Percentiles rank a stretch among this genome's conserved stretches.
These are phyloP conservation scores for Didymella arachidicola DNA, from an alignment of 2,329 filamentous ascomycete species.

Conservation along the genomic window DNA sequence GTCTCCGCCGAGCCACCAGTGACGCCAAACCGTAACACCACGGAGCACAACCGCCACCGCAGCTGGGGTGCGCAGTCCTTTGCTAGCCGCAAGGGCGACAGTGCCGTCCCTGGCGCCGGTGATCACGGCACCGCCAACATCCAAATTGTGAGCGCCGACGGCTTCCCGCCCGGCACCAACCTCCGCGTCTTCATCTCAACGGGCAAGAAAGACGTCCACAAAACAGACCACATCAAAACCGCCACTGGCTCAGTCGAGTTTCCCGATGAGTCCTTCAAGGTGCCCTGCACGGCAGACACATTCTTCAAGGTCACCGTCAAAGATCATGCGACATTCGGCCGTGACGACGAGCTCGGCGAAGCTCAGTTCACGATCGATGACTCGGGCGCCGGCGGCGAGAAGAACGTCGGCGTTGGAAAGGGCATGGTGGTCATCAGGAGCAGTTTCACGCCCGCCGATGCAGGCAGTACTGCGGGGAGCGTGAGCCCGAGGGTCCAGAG, in stretches of 20 bases:
- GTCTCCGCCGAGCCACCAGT: conserved; percentile 16
- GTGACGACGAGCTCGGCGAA: conserved; percentile 84
- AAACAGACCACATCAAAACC: conserved; percentile 89
- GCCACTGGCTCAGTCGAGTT: conserved; percentile 65
- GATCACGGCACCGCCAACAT: conserved; percentile 81
- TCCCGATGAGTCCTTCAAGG: conserved; percentile 75
- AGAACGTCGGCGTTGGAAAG: conserved; percentile 75
- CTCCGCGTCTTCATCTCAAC: conserved; percentile 79
- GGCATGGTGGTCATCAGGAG: conserved; percentile 78
- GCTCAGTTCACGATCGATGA: conserved; percentile 92
- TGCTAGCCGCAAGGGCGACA: conserved; percentile 40
- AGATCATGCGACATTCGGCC: conserved; percentile 83
- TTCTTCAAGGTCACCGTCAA: conserved; percentile 88
- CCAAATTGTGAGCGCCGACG: conserved; percentile 78
- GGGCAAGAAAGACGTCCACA: conserved; percentile 77
- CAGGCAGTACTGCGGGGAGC: conserved; percentile 42
- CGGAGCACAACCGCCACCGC: conserved; percentile 45
- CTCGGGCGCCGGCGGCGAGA: conserved; percentile 70
- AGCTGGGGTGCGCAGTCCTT: conserved; percentile 54
- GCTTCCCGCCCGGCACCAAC: conserved; percentile 78
- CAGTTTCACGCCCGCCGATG: conserved; percentile 66
- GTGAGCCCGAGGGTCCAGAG: conserved; percentile 31
- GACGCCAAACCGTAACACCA: conserved; percentile 42
- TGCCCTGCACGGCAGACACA: conserved; percentile 78
- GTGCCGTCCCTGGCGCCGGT: conserved; percentile 56